Percentiles rank a stretch among this genome's conserved stretches.
Evolutionary conservation across 345 rosid genomes (phyloP).

Genomic region (Passiflora organensis): DNA sequence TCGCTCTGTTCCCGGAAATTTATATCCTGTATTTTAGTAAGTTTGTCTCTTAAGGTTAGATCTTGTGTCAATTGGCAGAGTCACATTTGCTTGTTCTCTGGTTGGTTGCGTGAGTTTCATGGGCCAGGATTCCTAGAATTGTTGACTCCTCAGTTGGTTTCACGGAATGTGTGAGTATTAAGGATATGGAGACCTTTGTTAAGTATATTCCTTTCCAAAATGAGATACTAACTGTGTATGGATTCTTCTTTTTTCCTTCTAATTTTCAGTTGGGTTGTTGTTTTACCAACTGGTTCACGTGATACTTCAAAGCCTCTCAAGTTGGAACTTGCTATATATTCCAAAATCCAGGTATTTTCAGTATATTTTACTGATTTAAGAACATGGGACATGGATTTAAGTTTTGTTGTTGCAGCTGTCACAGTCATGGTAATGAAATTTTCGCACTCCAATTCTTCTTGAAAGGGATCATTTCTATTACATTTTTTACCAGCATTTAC

Average conservation of each 20-base stretch:
- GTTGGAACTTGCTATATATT: conserved; percentile 82
- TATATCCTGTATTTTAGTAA: conserved; percentile 1
- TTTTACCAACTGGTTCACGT: conserved; percentile 80
- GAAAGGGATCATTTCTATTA: too few species aligned
- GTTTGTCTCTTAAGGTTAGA: background rate
- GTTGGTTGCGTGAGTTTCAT: conserved; percentile 86
- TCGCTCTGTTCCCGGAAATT: background rate
- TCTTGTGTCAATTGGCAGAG: conserved; percentile 36
- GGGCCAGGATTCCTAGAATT: conserved; percentile 83
- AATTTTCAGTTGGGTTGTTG: conserved; percentile 79
- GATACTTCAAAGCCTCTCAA: conserved; percentile 61
- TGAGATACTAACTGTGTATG: conserved; percentile 1
- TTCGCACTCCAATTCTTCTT: too few species aligned
- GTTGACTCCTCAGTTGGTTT: conserved; percentile 73
- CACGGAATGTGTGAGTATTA: conserved; percentile 86
- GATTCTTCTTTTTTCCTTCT: background rate
- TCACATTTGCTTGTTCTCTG: conserved; percentile 82
- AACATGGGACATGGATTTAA: background rate
- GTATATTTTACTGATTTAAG: background rate
- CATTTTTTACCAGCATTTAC: too few species aligned
- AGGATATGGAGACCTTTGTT: too few species aligned
- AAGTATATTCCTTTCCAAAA: too few species aligned
- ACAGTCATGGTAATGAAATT: too few species aligned
- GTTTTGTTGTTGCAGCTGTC: background rate
- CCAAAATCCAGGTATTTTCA: conserved; percentile 55